These are phyloP conservation scores for Beverwykella pulmonaria DNA, from an alignment of 495 filamentous ascomycete species.

Conservation along the genomic window DNA sequence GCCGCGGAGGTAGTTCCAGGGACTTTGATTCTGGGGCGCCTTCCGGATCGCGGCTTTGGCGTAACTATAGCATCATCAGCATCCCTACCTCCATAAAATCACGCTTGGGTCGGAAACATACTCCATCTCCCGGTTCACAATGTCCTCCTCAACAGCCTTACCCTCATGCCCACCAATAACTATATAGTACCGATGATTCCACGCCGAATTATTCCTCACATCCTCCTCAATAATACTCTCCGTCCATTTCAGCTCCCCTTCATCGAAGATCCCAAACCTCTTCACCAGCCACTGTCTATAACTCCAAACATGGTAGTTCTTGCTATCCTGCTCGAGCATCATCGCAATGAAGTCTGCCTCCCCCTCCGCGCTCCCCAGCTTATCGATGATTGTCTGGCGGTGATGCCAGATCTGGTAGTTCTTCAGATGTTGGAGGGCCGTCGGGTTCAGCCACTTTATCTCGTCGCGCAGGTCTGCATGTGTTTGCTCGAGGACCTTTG, in stretches of 20 bases:
- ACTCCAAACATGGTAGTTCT: slow-evolving; percentile 99
- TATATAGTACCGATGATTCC: slow-evolving; percentile 94
- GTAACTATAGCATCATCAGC: slow-evolving; percentile 41
- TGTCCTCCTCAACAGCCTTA: slow-evolving; percentile 56
- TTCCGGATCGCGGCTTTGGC: slow-evolving; percentile 68
- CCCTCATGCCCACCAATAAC: slow-evolving; percentile 66
- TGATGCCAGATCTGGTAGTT: slow-evolving; percentile 99
- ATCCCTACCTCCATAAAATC: neutral
- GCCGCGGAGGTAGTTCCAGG: slow-evolving; percentile 89
- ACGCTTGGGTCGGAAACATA: slow-evolving; percentile 42
- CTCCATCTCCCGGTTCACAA: slow-evolving; percentile 73
- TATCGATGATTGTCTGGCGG: slow-evolving; percentile 78
- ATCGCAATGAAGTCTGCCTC: slow-evolving; percentile 75
- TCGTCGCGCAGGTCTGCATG: slow-evolving; percentile 69
- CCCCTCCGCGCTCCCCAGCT: slow-evolving; percentile 47
- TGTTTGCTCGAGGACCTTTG: slow-evolving; percentile 70
- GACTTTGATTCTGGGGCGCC: slow-evolving; percentile 90
- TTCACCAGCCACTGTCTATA: slow-evolving; percentile 89
- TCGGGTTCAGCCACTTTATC: slow-evolving; percentile 78
- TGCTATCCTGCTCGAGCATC: slow-evolving; percentile 85
- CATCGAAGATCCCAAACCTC: slow-evolving; percentile 74
- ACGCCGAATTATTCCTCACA: slow-evolving; percentile 92
- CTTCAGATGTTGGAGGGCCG: slow-evolving; percentile 82
- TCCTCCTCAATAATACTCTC: slow-evolving; percentile 72
- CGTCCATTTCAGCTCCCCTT: slow-evolving; percentile 64